Base-by-base conservation (phyloP, 163 green algal species). In the Volvox carteri region DNA sequence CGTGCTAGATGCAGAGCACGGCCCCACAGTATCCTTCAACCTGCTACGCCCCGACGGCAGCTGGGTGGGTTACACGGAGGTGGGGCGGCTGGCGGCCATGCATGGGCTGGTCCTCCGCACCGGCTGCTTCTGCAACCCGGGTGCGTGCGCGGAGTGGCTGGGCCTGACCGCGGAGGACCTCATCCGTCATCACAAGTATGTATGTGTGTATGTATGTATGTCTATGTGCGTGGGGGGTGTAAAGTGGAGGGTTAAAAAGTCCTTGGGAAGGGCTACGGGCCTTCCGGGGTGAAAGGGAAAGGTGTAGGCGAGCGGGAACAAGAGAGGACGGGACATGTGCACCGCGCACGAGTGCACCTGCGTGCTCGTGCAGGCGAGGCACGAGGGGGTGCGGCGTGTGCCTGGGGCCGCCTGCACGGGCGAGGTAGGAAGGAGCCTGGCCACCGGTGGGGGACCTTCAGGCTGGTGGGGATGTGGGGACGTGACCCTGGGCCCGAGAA, bases 111-210 rank as follows among this genome's bases (percentile, higher is more conserved):
- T 88, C 19, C 92, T 99, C 68, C 93, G 97, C 48, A 94, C 94
- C 23, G 97, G 97, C 58, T 97, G 94, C 92, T 97, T 98, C 88
- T 99, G 97, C 92, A 99, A 99, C 91, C 97, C 97, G 18, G 96
- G 94, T 0, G 97, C 97, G 4, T 98, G 96, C 85, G 92, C 92
- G 0, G 68, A 87, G 42, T 94, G 95, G 76, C 91, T 99, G 56
- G 91, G 94, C 16, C 92, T 99, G 4, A 90, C 85, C 0, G 65
- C 35, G 8, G 74, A 89, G 41, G 87, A 96, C 28, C 18, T 95
- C 39, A 85, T 85, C 35, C 58, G 30, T 0, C 92, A 95, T 70
- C 83, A 88, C 67, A 41, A 28, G 83, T 88, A n/a, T n/a, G n/a
- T n/a, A n/a, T n/a, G n/a, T n/a, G n/a, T n/a, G n/a, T n/a, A n/a